phyloP scores from a whole-genome alignment of 257 asterid genomes.

The Solanum pinnatisectum region DNA sequence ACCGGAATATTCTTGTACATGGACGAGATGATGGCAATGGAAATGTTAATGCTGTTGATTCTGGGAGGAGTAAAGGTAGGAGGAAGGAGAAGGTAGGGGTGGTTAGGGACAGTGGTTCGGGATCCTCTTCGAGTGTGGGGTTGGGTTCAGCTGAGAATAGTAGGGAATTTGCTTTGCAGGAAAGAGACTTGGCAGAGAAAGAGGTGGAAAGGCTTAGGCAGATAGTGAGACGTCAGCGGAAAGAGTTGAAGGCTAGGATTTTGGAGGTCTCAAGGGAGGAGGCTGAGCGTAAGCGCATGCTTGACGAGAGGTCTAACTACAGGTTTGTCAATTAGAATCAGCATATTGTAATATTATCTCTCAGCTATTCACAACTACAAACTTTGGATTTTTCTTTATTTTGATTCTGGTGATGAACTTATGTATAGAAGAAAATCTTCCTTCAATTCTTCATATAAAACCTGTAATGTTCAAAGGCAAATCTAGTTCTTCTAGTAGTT shows the following conservation, averaged over 20 bases:
- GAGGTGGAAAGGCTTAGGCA: constrained; percentile 97
- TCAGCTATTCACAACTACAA: background rate
- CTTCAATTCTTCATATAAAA: background rate
- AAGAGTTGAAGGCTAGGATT: constrained; percentile 90
- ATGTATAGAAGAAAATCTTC: background rate
- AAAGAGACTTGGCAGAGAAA: constrained; percentile 92
- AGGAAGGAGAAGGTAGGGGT: constrained; percentile 19
- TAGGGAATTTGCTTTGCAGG: constrained; percentile 86
- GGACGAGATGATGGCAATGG: constrained; percentile 41
- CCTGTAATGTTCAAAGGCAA: background rate
- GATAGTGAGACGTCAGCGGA: constrained; percentile 83
- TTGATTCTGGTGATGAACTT: background rate
- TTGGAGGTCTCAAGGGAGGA: constrained; percentile 94
- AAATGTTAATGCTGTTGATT: constrained; percentile 22
- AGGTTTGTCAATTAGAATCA: constrained; percentile 33
- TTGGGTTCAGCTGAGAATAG: constrained; percentile 22
- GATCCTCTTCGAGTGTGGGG: background rate
- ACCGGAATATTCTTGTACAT: constrained; percentile 80
- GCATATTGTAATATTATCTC: background rate
- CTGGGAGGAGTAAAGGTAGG: constrained; percentile 19
- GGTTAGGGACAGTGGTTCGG: constrained; percentile 8
- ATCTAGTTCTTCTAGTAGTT: background rate
- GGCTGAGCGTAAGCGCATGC: constrained; percentile 87
- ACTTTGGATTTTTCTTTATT: background rate
- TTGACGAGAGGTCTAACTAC: constrained; percentile 84